Percentiles rank a stretch among this genome's conserved stretches.
Conservation (phyloP, 2,329 filamentous ascomycete genomes). For the Fusarium ramigenum region DNA sequence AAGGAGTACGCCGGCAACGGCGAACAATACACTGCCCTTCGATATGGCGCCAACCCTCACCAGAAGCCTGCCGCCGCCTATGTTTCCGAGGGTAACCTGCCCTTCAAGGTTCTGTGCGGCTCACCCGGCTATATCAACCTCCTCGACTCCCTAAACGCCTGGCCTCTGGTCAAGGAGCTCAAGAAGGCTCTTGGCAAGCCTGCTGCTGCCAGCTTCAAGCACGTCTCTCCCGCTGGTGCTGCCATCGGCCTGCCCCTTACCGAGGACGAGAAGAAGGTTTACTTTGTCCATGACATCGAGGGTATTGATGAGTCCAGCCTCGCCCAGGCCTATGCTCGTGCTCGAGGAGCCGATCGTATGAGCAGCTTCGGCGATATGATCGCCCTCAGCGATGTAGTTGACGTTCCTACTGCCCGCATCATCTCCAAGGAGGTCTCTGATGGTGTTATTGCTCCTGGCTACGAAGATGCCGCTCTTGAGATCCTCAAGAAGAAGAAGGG, state of each 20-base stretch:
- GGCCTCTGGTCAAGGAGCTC: constrained; percentile 96
- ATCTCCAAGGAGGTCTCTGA: constrained; percentile 98
- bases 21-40: constrained; percentile 82
- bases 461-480: constrained; percentile 83
- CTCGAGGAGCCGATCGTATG: constrained; percentile 96
- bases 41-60: constrained; percentile 97
- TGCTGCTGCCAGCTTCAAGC: constrained; percentile 98
- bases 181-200: constrained; percentile 87
- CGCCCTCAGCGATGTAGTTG: constrained; percentile 89
- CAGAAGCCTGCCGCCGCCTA: constrained; percentile 95
- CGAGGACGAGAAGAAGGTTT: constrained; percentile 92
- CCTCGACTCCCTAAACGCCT: constrained; percentile 94
- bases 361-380: constrained; percentile 98
- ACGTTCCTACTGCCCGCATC: constrained; percentile 94
- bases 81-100: constrained; percentile 75
- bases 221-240: constrained; percentile 95
- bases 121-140: constrained; percentile 97
- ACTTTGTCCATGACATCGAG: constrained; percentile 96
- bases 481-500: constrained; percentile 98
- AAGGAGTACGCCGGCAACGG: constrained; percentile 93
- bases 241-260: constrained; percentile 90
- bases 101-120: constrained; percentile 94
- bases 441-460: constrained; percentile 91
- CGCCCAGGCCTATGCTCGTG: constrained; percentile 94
- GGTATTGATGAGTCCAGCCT: constrained; percentile 87